Evolutionary conservation across 257 asterid species (phyloP).

Genomic region (Paulownia fortunei): DNA sequence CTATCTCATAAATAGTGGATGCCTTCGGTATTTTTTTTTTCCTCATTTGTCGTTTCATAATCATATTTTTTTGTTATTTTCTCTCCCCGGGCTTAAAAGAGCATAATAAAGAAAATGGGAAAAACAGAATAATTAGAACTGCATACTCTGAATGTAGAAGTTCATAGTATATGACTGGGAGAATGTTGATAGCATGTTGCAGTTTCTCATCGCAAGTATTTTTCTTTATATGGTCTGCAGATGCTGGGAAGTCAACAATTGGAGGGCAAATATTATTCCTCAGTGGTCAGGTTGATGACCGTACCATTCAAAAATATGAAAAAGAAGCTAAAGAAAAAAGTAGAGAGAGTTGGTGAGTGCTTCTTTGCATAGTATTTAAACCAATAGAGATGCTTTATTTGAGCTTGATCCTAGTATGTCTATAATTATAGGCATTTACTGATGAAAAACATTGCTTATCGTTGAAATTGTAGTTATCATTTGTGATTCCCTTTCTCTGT

Average conservation of each 20-base stretch:
- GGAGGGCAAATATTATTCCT: constrained; percentile 93
- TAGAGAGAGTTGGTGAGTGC: constrained; percentile 94
- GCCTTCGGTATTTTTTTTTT: not conserved
- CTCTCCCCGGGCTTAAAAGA: not conserved
- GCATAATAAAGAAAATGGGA: not conserved
- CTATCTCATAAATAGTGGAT: not conserved
- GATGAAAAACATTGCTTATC: not conserved
- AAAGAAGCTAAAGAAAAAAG: constrained; percentile 97
- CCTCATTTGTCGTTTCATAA: not conserved
- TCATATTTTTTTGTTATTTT: not conserved
- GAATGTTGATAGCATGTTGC: constrained; percentile 10
- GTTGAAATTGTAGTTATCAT: not conserved
- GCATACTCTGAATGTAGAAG: not conserved
- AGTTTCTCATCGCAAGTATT: constrained; percentile 16
- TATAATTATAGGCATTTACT: not conserved
- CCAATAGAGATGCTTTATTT: not conserved
- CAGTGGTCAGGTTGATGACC: constrained; percentile 98
- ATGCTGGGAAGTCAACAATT: constrained; percentile 97
- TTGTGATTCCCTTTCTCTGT: not conserved
- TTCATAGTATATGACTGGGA: not conserved
- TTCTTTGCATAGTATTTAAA: constrained; percentile 13
- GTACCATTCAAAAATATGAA: constrained; percentile 96
- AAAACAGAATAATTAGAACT: not conserved
- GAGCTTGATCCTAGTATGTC: not conserved
- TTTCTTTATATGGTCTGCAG: constrained; percentile 48